Evolutionary conservation across 371 early-diverging fungal genomes (phyloP), one percentile per base, ranked within the genome.

Genomic region (Mucor racemosus): DNA sequence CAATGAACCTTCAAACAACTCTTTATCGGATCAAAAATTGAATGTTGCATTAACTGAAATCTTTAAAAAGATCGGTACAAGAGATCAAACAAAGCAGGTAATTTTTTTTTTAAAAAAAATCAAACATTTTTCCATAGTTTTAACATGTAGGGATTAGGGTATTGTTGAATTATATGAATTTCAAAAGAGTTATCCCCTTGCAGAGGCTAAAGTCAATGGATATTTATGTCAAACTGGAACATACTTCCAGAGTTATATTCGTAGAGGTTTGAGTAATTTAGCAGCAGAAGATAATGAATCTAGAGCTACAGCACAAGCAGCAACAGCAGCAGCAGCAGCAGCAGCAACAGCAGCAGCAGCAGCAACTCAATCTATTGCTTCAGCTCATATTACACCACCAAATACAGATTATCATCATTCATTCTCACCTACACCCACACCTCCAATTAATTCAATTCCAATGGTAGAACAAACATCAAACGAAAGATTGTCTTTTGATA

Each of bases 241-340:
- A 0, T 92, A 88, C 65, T 94, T 94, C 72, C 90, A 91, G 74
- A 87, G 88, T 35, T 94, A 94, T 66, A 94, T 94, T 56, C 81
- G 88, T 21, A 81, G 94, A 31, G 87, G 86, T 7, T 71, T 89
- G 19, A 81, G 81, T 38, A 89, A 89, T 61, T 67, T 89, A 48
- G 88, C 85, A 9, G 84, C 87, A 10, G 90, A 89, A 48, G 88
- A 87, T 35, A 82, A 73, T 57, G 77, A 83, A 36, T 58, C 75
- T 56, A 70, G 66, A 15, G 64, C 72, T 17, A 60, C 54, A 35
- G 60, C 59, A 48, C 36, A 54, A 15, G 54, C 68, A 10, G 35
- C 26, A 35, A 57, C 54, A 9, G 46, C 54, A 4, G 59, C 58
- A 38, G 60, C 59, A 33, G 38, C 46, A 19, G 58, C 39, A 26